These are phyloP conservation scores for Curvularia hawaiiensis DNA, from an alignment of 2,329 filamentous ascomycete species.

Conservation along the genomic window DNA sequence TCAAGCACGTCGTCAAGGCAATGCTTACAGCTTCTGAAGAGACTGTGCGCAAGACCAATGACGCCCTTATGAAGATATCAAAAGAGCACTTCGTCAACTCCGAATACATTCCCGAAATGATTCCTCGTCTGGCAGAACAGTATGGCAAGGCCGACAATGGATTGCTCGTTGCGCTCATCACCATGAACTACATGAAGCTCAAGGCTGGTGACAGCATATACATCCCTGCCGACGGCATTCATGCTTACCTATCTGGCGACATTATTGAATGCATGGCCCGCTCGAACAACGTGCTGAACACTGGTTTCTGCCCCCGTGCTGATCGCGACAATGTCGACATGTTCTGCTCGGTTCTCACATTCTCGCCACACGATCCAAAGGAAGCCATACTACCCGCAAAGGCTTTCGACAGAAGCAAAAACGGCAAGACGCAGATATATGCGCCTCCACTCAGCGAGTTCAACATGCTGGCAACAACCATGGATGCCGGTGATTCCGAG, in stretches of 20 bases:
- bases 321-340: conserved; percentile 68
- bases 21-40: conserved; percentile 62
- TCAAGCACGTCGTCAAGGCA: conserved; percentile 61
- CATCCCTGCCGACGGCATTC: conserved; percentile 75
- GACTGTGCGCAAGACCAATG: conserved; percentile 59
- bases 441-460: conserved; percentile 74
- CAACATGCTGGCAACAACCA: conserved; percentile 65
- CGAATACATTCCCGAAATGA: conserved; percentile 66
- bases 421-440: conserved; percentile 68
- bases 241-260: conserved; percentile 74
- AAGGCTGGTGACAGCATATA: conserved; percentile 70
- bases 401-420: conserved; percentile 57
- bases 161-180: conserved; percentile 69
- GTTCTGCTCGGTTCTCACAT: conserved; percentile 68
- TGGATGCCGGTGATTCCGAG: conserved; percentile 65
- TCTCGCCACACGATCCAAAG: conserved; percentile 63
- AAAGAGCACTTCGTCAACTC: conserved; percentile 57
- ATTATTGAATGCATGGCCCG: conserved; percentile 82
- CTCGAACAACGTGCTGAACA: conserved; percentile 75
- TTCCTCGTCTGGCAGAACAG: conserved; percentile 68
- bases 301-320: conserved; percentile 72
- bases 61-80: conserved; percentile 57
- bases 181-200: conserved; percentile 75
- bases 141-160: conserved; percentile 69
- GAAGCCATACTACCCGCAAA: conserved; percentile 62